Evolutionary conservation across 176 grass and related monocot genomes (phyloP), one percentile per base, ranked within the genome.

Genomic region (Musa troglodytarum): DNA sequence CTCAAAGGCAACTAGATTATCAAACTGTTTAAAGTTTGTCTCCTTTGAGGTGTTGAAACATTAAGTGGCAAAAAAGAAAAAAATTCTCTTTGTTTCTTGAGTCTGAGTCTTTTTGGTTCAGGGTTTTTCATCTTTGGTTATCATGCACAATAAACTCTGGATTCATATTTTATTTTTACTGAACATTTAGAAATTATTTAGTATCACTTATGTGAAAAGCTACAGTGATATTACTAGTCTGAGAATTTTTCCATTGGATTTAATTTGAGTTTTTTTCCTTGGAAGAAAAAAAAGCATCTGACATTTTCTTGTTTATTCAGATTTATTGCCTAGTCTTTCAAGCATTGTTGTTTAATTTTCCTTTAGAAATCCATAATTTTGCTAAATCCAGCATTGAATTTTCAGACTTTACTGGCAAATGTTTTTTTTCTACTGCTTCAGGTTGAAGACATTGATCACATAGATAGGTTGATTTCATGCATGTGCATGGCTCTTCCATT

Each of bases 401-500:
- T 70, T 81, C 26, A 65, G 69, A 78, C 55, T 65, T 50, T 17
- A 17, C 52, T 74, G 34, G 53, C 9, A 71, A 17, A 69, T 52
- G n/a, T 62, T 23, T 74, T 21, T 57, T 52, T 77, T 67, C 81
- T 80, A n/a, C 11, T 77, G 11, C 49, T 77, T 24, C 85, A 99
- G 96, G 96, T 92, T 81, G 83, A 84, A 72, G 91, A 99, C 83
- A 65, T 87, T 43, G 96, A 99, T 23, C 96, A 99, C 62, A 92
- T 95, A 1, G 88, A 92, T 76, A 88, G 96, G 81, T 89, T 85
- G 78, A 92, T 79, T 73, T 94, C 96, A 71, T 99, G 96, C 88
- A 95, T 99, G 91, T 88, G 86, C 81, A 99, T 99, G 96, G 96
- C 91, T 81, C 79, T 89, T 86, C 88, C 96, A 29, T 84, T 99